Evolutionary conservation across 2,329 filamentous ascomycete species (phyloP).

Genomic region (Monosporascus sp.): DNA sequence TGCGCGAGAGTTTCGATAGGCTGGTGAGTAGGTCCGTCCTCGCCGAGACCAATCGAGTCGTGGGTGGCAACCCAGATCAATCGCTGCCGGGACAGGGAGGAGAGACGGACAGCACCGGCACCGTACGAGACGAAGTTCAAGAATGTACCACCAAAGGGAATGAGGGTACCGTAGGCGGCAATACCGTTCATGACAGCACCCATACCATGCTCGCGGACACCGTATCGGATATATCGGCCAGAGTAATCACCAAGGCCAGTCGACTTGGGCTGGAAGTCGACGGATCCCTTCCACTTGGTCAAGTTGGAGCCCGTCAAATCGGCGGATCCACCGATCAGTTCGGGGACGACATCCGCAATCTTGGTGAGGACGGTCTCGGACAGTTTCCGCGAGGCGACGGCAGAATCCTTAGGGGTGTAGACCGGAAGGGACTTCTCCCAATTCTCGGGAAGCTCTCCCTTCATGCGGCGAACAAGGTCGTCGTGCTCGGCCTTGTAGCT

Average conservation of each 20-base stretch:
- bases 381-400: conserved; percentile 90
- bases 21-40: conserved; percentile 98
- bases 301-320: conserved; percentile 98
- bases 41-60: conserved; percentile 98
- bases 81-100: conserved; percentile 83
- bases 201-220: conserved; percentile 90
- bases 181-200: conserved; percentile 93
- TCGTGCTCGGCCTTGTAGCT: conserved; percentile 73
- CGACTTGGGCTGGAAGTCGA: conserved; percentile 92
- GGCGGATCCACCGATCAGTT: conserved; percentile 92
- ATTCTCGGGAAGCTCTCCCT: conserved; percentile 81
- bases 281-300: conserved; percentile 93
- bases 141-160: conserved; percentile 95
- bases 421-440: conserved; percentile 93
- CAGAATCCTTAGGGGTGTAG: conserved; percentile 80
- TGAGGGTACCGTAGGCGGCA: conserved; percentile 87
- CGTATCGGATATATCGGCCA: conserved; percentile 89
- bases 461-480: conserved; percentile 76
- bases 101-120: conserved; percentile 90
- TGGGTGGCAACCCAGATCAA: conserved; percentile 95
- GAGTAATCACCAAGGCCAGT: conserved; percentile 82
- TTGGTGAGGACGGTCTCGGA: conserved; percentile 90
- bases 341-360: conserved; percentile 76
- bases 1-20: conserved; percentile 97
- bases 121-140: conserved; percentile 99